Evolutionary conservation across 345 rosid species (phyloP).

Genomic region (Boechera divaricarpa): DNA sequence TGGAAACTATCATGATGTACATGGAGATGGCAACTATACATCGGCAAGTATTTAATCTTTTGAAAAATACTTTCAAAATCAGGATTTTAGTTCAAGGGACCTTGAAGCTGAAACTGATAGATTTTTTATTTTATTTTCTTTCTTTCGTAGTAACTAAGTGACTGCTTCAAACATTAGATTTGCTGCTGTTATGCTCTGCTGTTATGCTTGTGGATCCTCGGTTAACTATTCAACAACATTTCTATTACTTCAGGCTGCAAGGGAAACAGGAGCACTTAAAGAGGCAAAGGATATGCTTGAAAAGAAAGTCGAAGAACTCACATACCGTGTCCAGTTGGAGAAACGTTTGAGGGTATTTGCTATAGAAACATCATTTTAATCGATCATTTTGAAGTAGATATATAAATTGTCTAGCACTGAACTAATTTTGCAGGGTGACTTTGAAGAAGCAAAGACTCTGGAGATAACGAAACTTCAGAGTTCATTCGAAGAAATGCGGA

Average conservation of each 20-base stretch:
- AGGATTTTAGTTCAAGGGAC: not conserved
- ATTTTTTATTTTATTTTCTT: not conserved
- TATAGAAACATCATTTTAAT: slow-evolving; percentile 4
- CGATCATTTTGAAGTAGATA: not conserved
- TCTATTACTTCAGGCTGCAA: slow-evolving; percentile 57
- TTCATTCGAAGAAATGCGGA: slow-evolving; percentile 58
- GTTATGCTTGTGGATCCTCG: not conserved
- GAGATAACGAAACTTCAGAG: slow-evolving; percentile 61
- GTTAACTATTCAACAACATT: too few relatives aligned
- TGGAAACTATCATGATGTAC: slow-evolving; percentile 13
- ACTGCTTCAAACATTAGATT: not conserved
- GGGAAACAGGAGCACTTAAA: slow-evolving; percentile 79
- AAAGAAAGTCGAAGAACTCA: slow-evolving; percentile 74
- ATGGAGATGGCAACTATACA: not conserved
- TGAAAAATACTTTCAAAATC: not conserved
- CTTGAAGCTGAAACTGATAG: not conserved
- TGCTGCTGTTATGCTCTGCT: not conserved
- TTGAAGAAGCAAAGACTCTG: slow-evolving; percentile 68
- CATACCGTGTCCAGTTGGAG: slow-evolving; percentile 77
- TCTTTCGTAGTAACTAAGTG: not conserved
- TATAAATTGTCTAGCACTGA: slow-evolving; percentile 4
- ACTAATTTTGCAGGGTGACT: slow-evolving; percentile 52
- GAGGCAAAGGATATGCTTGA: slow-evolving; percentile 82
- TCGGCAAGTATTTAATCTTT: not conserved
- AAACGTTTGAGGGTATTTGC: slow-evolving; percentile 65